Base-by-base conservation (phyloP, 768 basidiomycete species). In the Naematelia aurantialba region DNA sequence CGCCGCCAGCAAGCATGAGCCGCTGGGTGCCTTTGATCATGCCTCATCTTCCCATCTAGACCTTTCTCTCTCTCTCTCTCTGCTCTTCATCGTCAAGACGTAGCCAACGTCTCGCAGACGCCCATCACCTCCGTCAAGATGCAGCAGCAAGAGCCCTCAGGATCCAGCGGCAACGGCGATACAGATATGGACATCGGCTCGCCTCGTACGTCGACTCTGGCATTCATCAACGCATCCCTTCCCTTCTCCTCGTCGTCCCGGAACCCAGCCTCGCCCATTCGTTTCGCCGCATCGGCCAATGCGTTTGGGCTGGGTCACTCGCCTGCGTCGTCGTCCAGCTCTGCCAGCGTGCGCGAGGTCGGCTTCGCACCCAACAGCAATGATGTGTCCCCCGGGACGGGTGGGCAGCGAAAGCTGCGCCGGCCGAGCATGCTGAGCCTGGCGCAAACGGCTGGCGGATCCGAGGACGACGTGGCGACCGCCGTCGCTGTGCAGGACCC, bases 391-490 rank as follows among this genome's bases (percentile, higher is more conserved):
- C 21, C 13, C 45, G 21, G 48, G 46, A 31, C 19, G 29, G 22
- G 8, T 12, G 50, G 22, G 30, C n/a, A 13, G 30, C 11, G 27
- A 14, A 52, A 59, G 59, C 25, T 73, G 5, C 44, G 71, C 11
- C 51, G 71, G 42, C 71, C 71, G 11, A 70, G 69, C 25, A 64
- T 70, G 68, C 48, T 73, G 24, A 61, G 62, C 44, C 56, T 70
- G 13, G 66, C 67, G 5, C 66, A 70, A 50, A 60, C 56, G 5
- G 54, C 62, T 11, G 60, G 57, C 39, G 42, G 44, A 12, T 39
- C 24, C 25, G 46, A 48, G 21, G 29, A 54, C 31, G 13, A 13
- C 17, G 26, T 21, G 52, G 10, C 52, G 4, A 39, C 52, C 12
- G 46, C 34, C 34, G 17, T 39, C 8, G 34, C 34, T 39, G 34